A percentile compares a stretch with the other conserved stretches of the same genome.
These are phyloP conservation scores for Apiotrichum mycotoxinovorans DNA, from an alignment of 1,284 basidiomycete genomes.

Conservation along the genomic window DNA sequence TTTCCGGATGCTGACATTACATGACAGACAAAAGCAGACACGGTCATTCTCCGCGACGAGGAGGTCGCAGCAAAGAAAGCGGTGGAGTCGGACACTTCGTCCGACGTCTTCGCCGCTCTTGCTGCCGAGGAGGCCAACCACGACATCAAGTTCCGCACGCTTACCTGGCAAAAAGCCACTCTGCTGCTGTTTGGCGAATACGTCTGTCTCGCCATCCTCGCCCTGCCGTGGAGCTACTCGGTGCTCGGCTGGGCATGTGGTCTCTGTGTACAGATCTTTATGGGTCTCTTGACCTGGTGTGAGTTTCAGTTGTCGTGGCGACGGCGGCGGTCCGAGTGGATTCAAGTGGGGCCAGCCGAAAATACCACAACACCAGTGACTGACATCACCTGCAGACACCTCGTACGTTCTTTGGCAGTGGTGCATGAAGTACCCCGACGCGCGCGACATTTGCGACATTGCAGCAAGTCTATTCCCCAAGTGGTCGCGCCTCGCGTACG, in stretches of 20 bases:
- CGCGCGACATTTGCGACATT: conserved; percentile 64
- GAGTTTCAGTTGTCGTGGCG: conserved; percentile 14
- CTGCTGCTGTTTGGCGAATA: conserved; percentile 46
- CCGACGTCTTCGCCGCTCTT: conserved; percentile 27
- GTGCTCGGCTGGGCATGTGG: conserved; percentile 44
- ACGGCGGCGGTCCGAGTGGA: too few relatives aligned
- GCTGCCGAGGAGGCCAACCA: conserved; percentile 37
- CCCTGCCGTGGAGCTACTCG: conserved; percentile 40
- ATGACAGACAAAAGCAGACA: not conserved
- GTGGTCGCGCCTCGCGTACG: conserved; percentile 39
- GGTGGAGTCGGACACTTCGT: not conserved
- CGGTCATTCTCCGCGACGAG: not conserved
- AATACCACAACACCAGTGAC: not conserved
- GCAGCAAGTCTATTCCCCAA: conserved; percentile 54
- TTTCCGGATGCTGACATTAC: too few relatives aligned
- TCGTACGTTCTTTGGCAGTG: conserved; percentile 51
- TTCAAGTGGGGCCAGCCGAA: too few relatives aligned
- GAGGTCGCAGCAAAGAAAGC: not conserved
- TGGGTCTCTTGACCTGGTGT: conserved; percentile 52
- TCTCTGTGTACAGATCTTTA: conserved; percentile 59
- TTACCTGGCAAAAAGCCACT: conserved; percentile 47
- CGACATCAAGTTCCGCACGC: conserved; percentile 33
- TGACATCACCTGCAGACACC: conserved; percentile 28
- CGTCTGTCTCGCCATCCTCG: conserved; percentile 49
- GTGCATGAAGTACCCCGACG: conserved; percentile 60